Evolutionary conservation across 2,329 filamentous ascomycete species (phyloP).

Genomic region (Epicoccum sorghinum): DNA sequence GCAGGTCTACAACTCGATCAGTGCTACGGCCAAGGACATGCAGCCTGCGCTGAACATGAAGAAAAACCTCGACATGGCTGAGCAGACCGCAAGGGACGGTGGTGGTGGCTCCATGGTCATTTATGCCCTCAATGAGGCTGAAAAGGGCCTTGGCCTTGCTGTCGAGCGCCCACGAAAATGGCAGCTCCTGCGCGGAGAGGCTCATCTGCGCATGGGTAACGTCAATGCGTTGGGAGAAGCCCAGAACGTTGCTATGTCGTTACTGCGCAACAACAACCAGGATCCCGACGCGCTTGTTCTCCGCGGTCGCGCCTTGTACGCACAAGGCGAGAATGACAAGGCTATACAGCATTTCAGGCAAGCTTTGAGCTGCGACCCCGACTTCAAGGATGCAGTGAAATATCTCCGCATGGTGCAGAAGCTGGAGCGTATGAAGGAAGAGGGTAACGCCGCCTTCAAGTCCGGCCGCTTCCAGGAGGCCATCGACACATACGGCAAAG

Average conservation of each 20-base stretch:
- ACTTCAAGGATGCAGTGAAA: conserved; percentile 86
- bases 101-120: conserved; percentile 89
- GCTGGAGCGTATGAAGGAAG: conserved; percentile 89
- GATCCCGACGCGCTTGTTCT: conserved; percentile 94
- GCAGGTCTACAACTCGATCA: conserved; percentile 78
- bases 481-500: conserved; percentile 81
- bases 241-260: conserved; percentile 86
- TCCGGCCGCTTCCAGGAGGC: conserved; percentile 78
- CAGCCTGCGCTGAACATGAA: conserved; percentile 84
- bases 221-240: conserved; percentile 88
- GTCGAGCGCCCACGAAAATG: conserved; percentile 87
- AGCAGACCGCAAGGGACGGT: conserved; percentile 75
- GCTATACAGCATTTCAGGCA: conserved; percentile 91
- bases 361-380: conserved; percentile 87
- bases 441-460: conserved; percentile 92
- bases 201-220: conserved; percentile 90
- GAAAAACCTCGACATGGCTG: conserved; percentile 78
- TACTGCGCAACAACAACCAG: conserved; percentile 84
- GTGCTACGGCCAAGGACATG: conserved; percentile 84
- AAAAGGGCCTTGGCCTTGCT: conserved; percentile 75
- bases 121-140: conserved; percentile 89
- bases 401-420: conserved; percentile 90
- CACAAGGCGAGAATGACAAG: conserved; percentile 93
- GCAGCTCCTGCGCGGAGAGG: conserved; percentile 90
- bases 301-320: conserved; percentile 84